Percentiles rank a stretch among this genome's conserved stretches.
Conservation (phyloP, 768 basidiomycete species). For the Pulveroboletus sp. region DNA sequence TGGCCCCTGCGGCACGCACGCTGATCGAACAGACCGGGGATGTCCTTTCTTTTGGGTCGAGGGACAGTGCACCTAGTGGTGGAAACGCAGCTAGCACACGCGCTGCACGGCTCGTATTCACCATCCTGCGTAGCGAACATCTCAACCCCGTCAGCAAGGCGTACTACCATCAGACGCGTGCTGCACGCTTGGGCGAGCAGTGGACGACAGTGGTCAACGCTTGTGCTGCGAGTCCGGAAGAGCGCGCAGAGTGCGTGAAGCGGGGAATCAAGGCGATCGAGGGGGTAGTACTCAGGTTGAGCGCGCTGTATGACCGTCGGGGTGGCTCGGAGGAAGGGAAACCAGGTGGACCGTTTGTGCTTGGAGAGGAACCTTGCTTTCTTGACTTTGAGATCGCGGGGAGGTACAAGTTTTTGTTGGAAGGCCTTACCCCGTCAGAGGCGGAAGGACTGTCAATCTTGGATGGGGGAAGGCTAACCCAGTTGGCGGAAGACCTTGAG, state of each 20-base stretch:
- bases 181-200: conserved; percentile 32
- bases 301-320: background rate
- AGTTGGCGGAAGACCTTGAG: conserved; percentile 16
- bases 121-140: conserved; percentile 19
- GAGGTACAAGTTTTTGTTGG: conserved; percentile 10
- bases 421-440: conserved; percentile 12
- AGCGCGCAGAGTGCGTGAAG: conserved; percentile 22
- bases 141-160: conserved; percentile 32
- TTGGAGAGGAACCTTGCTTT: conserved; percentile 18
- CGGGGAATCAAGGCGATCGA: conserved; percentile 9
- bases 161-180: conserved; percentile 40
- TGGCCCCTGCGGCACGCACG: conserved; percentile 34
- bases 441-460: conserved; percentile 1
- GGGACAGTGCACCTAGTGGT: background rate
- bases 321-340: background rate
- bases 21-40: conserved; percentile 35
- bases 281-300: conserved; percentile 24
- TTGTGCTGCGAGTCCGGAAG: conserved; percentile 26
- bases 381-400: conserved; percentile 22
- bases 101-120: conserved; percentile 8
- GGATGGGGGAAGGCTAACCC: conserved; percentile 12
- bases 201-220: conserved; percentile 31
- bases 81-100: background rate
- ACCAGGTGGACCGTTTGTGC: conserved; percentile 1
- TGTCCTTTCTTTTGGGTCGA: conserved; percentile 4